Evolutionary conservation across 73 alveolate genomes (phyloP), one percentile per base, ranked within the genome.

Genomic region (Paramecium sonneborni): DNA sequence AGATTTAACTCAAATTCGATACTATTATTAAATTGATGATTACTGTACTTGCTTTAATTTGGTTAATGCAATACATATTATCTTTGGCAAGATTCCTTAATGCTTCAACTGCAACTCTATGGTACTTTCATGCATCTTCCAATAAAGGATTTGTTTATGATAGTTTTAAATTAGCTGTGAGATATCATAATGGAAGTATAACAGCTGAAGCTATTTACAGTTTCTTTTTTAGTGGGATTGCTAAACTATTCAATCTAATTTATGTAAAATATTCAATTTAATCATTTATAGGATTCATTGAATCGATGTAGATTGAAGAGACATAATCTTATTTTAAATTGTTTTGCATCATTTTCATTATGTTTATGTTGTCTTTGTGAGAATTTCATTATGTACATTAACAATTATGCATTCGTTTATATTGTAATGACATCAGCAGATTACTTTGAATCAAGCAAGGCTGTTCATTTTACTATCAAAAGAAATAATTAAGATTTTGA

Each of bases 141-240:
- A 23, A 43, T 10, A 32, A 39, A 23, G 72, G 55, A 8, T 43
- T 24, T 79, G 30, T 39, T 7, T 43, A 43, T 79, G 44, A 39
- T 46, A 43, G 76, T 43, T 43, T 79, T 46, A 24, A 41, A 79
- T 39, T 79, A 14, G 90, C 90, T 24, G 44, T 38, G 18, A 9
- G 90, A 79, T 79, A 79, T 15, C 90, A 79, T 79, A 79, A 79
- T 79, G 90, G 90, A 46, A 30, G 62, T 30, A 79, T 79, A 5
- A 46, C 55, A 24, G 90, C 90, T 21, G 90, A 79, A 44, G 90
- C 90, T n/a, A 79, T 79, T 23, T 79, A 79, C 18, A 23, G 48
- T 43, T 79, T 79, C 44, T 79, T 79, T 11, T 79, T 79, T 14
- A 24, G 76, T 43, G 69, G 69, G 5, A 41, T 79, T 18, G 44